Conservation (phyloP, 768 basidiomycete genomes). For the Amanita pseudoporphyria region DNA sequence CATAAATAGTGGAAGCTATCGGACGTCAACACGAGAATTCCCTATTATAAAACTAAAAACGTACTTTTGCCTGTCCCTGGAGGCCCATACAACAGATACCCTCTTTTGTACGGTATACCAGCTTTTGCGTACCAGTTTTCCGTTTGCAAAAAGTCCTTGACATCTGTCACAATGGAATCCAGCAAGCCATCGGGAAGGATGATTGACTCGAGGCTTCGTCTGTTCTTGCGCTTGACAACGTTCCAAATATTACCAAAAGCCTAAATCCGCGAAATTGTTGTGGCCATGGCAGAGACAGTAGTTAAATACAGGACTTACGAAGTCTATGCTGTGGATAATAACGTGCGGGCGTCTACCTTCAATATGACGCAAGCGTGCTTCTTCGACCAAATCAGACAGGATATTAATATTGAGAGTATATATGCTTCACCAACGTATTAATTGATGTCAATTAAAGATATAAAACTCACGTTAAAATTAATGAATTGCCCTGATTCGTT, state of each 20-base stretch:
- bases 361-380: slow-evolving; percentile 24
- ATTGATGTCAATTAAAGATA: slow-evolving; percentile 7
- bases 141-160: slow-evolving; percentile 40
- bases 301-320: slow-evolving; percentile 13
- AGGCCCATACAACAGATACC: slow-evolving; percentile 47
- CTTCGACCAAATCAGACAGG: slow-evolving; percentile 26
- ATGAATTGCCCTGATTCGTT: slow-evolving; percentile 10
- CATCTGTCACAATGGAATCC: slow-evolving; percentile 38
- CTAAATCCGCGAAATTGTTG: slow-evolving; percentile 13
- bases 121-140: slow-evolving; percentile 49
- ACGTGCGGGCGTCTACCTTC: slow-evolving; percentile 25
- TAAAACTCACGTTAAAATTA: slow-evolving; percentile 21
- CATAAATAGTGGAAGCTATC: slow-evolving; percentile 43
- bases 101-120: slow-evolving; percentile 49
- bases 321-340: slow-evolving; percentile 24
- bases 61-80: slow-evolving; percentile 54
- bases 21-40: slow-evolving; percentile 23
- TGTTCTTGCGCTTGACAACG: slow-evolving; percentile 35
- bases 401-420: slow-evolving; percentile 29
- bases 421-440: slow-evolving; percentile 25
- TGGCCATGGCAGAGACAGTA: slow-evolving; percentile 18
- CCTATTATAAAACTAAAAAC: slow-evolving; percentile 11
- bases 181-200: slow-evolving; percentile 39
- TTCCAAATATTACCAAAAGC: slow-evolving; percentile 32
- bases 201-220: slow-evolving; percentile 44